These are phyloP conservation scores for Thielaviopsis musarum DNA, from an alignment of 2,329 filamentous ascomycete genomes.

Conservation along the genomic window DNA sequence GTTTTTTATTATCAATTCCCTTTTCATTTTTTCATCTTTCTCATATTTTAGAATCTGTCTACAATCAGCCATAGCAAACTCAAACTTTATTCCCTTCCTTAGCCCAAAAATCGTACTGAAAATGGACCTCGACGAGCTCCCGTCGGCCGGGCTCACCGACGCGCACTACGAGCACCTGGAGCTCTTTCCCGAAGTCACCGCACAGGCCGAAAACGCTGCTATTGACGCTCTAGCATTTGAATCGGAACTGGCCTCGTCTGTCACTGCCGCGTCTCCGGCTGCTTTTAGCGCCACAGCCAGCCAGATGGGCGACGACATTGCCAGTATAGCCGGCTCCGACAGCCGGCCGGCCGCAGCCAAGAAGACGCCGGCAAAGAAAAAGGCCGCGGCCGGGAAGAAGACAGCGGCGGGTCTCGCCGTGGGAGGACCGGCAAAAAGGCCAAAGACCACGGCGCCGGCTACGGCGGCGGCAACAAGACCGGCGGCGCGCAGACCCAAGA, in stretches of 20 bases:
- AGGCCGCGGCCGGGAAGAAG: slow-evolving; percentile 16
- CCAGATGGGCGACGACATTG: slow-evolving; percentile 2
- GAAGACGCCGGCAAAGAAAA: slow-evolving; percentile 21
- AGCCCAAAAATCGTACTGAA: background rate
- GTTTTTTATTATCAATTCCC: background rate
- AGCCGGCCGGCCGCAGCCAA: slow-evolving; percentile 17
- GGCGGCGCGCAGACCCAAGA: slow-evolving; percentile 22
- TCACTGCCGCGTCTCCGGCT: slow-evolving; percentile 1
- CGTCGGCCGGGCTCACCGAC: slow-evolving; percentile 7
- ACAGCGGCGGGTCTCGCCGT: slow-evolving; percentile 17
- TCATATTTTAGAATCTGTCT: background rate
- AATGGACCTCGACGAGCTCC: slow-evolving; percentile 11
- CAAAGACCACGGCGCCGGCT: slow-evolving; percentile 23
- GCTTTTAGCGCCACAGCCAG: slow-evolving; percentile 3
- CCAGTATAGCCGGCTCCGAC: slow-evolving; percentile 11
- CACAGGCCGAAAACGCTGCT: background rate
- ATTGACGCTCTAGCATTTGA: background rate
- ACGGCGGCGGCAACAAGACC: slow-evolving; percentile 21
- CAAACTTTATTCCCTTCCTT: background rate
- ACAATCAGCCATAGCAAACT: background rate
- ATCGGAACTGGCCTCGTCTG: slow-evolving; percentile 4
- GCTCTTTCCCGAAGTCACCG: slow-evolving; percentile 6
- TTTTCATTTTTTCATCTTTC: background rate
- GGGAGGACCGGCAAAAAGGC: slow-evolving; percentile 13
- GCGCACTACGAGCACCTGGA: slow-evolving; percentile 7